Conservation (phyloP, 2,329 filamentous ascomycete genomes). For the Cephalotrichum gorgonifer region DNA sequence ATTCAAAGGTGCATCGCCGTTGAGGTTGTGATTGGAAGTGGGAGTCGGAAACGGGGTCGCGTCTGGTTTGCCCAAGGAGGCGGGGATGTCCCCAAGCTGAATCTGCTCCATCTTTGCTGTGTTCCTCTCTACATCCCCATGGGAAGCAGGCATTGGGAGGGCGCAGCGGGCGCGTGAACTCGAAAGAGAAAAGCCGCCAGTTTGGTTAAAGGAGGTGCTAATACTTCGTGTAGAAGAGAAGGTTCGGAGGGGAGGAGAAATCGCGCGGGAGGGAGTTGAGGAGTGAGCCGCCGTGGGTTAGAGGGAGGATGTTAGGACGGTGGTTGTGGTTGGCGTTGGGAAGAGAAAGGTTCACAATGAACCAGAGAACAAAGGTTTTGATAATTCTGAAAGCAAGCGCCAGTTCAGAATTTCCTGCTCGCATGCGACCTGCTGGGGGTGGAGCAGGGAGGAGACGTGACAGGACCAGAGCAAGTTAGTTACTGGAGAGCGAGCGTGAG, state of each 20-base stretch:
- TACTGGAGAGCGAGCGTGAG: too few relatives aligned
- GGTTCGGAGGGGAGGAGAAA: background rate
- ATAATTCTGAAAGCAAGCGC: background rate
- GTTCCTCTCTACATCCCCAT: conserved; percentile 3
- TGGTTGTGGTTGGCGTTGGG: background rate
- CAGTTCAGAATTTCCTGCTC: background rate
- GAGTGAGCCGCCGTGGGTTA: background rate
- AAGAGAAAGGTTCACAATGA: background rate
- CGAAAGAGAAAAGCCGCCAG: background rate
- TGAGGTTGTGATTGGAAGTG: background rate
- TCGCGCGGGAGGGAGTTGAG: background rate
- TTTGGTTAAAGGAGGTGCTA: background rate
- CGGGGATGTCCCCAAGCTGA: conserved; percentile 1
- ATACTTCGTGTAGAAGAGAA: background rate
- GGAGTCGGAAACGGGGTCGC: background rate
- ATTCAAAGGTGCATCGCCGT: background rate
- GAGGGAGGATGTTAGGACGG: background rate
- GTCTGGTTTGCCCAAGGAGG: background rate
- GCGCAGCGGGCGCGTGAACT: background rate
- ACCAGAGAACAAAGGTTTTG: background rate
- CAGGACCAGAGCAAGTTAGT: background rate
- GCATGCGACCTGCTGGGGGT: background rate
- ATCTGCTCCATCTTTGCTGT: conserved; percentile 3
- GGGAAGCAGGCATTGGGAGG: background rate
- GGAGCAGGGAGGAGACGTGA: background rate